Conservation (phyloP, 2,329 filamentous ascomycete genomes). For the Diatrype stigma region DNA sequence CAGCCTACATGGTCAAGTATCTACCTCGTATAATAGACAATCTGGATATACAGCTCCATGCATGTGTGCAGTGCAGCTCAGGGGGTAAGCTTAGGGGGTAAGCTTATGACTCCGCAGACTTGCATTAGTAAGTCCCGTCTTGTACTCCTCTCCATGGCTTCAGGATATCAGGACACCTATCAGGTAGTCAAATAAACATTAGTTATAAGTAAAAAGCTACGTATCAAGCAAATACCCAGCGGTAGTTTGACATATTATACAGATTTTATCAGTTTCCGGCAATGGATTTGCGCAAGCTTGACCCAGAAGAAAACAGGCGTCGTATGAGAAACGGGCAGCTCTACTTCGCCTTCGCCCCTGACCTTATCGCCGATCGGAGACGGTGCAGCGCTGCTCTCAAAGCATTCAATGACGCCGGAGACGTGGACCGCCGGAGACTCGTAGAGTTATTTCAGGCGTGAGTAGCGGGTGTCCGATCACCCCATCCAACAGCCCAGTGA, state of each 20-base stretch:
- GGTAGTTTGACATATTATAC: background rate
- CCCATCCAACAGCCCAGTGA: background rate
- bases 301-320: constrained; percentile 43
- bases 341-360: constrained; percentile 69
- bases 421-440: constrained; percentile 55
- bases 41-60: too few species aligned
- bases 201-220: too few species aligned
- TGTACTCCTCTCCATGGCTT: too few species aligned
- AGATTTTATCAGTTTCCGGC: background rate
- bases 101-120: too few species aligned
- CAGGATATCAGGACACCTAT: too few species aligned
- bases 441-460: constrained; percentile 71
- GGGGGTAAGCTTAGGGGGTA: too few species aligned
- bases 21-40: too few species aligned
- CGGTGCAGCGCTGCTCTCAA: constrained; percentile 58
- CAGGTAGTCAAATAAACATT: too few species aligned
- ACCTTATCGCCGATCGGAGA: constrained; percentile 59
- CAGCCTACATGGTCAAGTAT: too few species aligned
- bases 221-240: too few species aligned
- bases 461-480: constrained; percentile 22
- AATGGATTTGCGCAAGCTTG: constrained; percentile 27
- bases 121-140: too few species aligned
- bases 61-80: too few species aligned
- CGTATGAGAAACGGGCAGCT: constrained; percentile 66
- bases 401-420: constrained; percentile 60